Percentiles rank a stretch among this genome's conserved stretches.
phyloP scores from a whole-genome alignment of 1,284 basidiomycete genomes.

The Heterobasidion annosum region DNA sequence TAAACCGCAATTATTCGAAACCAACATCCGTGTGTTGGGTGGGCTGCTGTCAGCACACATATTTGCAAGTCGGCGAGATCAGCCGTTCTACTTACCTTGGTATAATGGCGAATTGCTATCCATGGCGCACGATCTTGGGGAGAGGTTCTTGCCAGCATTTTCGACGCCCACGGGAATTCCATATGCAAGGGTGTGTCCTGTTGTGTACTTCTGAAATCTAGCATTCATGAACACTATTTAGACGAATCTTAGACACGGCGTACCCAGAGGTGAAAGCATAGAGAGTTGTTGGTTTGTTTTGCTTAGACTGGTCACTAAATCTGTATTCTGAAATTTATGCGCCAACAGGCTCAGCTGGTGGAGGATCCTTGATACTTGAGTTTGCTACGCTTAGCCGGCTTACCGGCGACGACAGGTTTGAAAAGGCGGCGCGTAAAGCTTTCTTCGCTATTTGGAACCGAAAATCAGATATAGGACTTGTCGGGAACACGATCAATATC shows the following conservation, averaged over 20 bases:
- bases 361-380: slow-evolving; percentile 85
- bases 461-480: slow-evolving; percentile 69
- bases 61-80: slow-evolving; percentile 57
- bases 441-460: slow-evolving; percentile 92
- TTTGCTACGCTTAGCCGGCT: slow-evolving; percentile 87
- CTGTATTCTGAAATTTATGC: background rate
- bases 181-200: slow-evolving; percentile 62
- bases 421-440: slow-evolving; percentile 75
- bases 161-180: slow-evolving; percentile 83
- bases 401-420: slow-evolving; percentile 81
- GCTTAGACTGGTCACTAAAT: background rate
- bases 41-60: slow-evolving; percentile 83
- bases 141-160: slow-evolving; percentile 83
- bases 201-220: slow-evolving; percentile 5
- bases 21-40: slow-evolving; percentile 83
- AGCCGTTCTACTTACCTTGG: slow-evolving; percentile 69
- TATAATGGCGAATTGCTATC: slow-evolving; percentile 68
- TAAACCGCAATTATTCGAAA: slow-evolving; percentile 88
- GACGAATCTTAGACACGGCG: slow-evolving; percentile 71
- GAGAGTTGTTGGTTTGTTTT: slow-evolving; percentile 64
- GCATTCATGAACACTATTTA: slow-evolving; percentile 18
- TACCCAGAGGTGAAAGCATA: slow-evolving; percentile 57
- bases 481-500: slow-evolving; percentile 85
- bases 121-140: slow-evolving; percentile 80
- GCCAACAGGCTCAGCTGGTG: slow-evolving; percentile 74